Percentiles rank a stretch among this genome's conserved stretches.
These are phyloP conservation scores for Cerrena zonata DNA, from an alignment of 1,284 basidiomycete species.

Conservation along the genomic window DNA sequence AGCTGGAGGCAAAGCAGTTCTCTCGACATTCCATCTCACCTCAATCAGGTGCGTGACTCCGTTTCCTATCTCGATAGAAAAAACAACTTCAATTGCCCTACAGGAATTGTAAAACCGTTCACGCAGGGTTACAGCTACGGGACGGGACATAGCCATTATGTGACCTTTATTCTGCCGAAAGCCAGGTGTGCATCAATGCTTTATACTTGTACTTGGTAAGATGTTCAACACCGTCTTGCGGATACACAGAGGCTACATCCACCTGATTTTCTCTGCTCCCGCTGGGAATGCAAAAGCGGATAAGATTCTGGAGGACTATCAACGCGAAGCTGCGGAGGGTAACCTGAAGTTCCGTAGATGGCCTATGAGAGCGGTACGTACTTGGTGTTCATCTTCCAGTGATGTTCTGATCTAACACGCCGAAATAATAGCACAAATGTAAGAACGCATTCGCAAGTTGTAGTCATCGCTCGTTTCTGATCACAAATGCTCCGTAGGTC, in stretches of 20 bases:
- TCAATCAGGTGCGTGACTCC: neutral
- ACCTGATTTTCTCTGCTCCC: slow-evolving; percentile 46
- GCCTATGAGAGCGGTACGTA: slow-evolving; percentile 57
- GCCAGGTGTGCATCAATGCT: slow-evolving; percentile 35
- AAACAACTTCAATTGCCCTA: neutral
- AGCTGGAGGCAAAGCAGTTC: slow-evolving; percentile 5
- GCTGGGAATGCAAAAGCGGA: slow-evolving; percentile 44
- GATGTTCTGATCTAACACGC: too few species aligned
- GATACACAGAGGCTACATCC: slow-evolving; percentile 52
- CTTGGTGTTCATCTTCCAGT: too few species aligned
- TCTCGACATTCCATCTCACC: neutral
- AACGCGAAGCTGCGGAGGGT: slow-evolving; percentile 53
- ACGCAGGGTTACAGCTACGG: slow-evolving; percentile 6
- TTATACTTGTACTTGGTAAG: slow-evolving; percentile 1
- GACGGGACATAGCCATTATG: slow-evolving; percentile 4
- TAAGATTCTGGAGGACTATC: slow-evolving; percentile 55
- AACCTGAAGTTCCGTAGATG: slow-evolving; percentile 57
- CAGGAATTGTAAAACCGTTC: slow-evolving; percentile 6
- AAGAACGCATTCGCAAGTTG: slow-evolving; percentile 44
- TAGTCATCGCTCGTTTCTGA: slow-evolving; percentile 49
- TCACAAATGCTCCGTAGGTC: slow-evolving; percentile 39
- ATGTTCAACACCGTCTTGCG: neutral
- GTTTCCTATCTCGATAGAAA: neutral
- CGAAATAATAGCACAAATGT: slow-evolving; percentile 71
- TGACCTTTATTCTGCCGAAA: slow-evolving; percentile 39